These are phyloP conservation scores for Rhododendron henanense DNA, from an alignment of 148 eudicot species.

Conservation along the genomic window DNA sequence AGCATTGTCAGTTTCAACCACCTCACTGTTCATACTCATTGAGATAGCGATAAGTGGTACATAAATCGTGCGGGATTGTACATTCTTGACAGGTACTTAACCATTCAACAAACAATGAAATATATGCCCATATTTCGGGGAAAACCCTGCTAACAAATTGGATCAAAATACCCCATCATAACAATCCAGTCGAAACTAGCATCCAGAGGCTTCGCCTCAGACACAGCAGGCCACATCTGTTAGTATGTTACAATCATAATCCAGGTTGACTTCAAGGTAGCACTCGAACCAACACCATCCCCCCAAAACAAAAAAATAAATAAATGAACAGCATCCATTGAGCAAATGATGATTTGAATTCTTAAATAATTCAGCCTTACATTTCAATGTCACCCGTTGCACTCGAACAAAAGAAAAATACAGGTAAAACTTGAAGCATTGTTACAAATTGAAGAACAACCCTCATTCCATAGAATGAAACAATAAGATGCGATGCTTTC, in stretches of 20 bases:
- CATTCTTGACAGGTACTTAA: not conserved
- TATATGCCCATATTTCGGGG: not conserved
- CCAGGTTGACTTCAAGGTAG: not conserved
- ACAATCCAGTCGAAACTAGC: not conserved
- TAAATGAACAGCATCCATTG: not conserved
- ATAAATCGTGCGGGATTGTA: not conserved
- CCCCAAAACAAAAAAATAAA: not conserved
- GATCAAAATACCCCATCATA: not conserved
- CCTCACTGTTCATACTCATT: not conserved
- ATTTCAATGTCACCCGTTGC: not conserved
- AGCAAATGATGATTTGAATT: slow-evolving; percentile 7
- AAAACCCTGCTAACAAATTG: not conserved
- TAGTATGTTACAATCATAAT: not conserved
- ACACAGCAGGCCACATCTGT: not conserved
- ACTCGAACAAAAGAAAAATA: not conserved
- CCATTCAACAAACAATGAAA: not conserved
- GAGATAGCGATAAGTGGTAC: not conserved
- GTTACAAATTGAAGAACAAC: not conserved
- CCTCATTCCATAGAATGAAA: not conserved
- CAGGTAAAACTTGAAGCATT: not conserved
- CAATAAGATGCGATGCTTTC: not conserved
- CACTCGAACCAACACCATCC: not conserved
- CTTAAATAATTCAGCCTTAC: not conserved
- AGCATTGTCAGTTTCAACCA: not conserved
- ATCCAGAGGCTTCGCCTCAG: not conserved